Percentiles rank a stretch among this genome's conserved stretches.
Conservation (phyloP, 371 early-diverging fungal species). For the Mortierella sp. region DNA sequence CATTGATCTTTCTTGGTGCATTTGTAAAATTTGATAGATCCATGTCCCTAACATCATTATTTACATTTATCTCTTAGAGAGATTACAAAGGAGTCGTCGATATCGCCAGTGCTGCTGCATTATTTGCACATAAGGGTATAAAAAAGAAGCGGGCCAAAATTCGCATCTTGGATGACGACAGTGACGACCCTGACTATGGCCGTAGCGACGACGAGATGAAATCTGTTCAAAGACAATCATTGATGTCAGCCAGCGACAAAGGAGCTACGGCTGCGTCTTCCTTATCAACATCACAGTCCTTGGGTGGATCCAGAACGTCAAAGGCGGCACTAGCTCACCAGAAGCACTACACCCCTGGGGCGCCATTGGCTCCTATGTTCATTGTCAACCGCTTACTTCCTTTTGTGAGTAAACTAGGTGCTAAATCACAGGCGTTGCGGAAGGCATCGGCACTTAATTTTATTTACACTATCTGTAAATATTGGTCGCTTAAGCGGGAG, state of each 20-base stretch:
- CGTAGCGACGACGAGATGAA: constrained; percentile 31
- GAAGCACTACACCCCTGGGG: constrained; percentile 67
- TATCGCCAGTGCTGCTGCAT: constrained; percentile 47
- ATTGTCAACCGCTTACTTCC: constrained; percentile 75
- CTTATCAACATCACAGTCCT: constrained; percentile 46
- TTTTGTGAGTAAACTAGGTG: constrained; percentile 61
- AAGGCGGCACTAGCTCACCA: constrained; percentile 75
- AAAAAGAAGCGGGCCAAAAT: constrained; percentile 39
- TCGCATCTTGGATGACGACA: constrained; percentile 58
- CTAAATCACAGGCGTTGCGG: constrained; percentile 58
- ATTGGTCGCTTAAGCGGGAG: constrained; percentile 96
- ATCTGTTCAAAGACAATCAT: constrained; percentile 9
- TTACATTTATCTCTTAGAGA: constrained; percentile 12
- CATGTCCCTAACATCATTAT: too few species aligned
- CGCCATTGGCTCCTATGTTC: constrained; percentile 77
- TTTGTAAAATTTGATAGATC: not conserved
- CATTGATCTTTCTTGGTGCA: not conserved
- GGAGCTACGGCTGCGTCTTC: constrained; percentile 10
- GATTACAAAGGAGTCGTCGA: constrained; percentile 43
- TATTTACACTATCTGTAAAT: constrained; percentile 80
- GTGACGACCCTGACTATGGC: constrained; percentile 58
- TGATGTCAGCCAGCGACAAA: constrained; percentile 26
- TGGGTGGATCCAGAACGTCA: constrained; percentile 58
- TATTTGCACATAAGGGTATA: constrained; percentile 38
- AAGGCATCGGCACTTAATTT: constrained; percentile 65